Conservation (phyloP, 148 eudicot genomes). For the Spergularia bocconei region DNA sequence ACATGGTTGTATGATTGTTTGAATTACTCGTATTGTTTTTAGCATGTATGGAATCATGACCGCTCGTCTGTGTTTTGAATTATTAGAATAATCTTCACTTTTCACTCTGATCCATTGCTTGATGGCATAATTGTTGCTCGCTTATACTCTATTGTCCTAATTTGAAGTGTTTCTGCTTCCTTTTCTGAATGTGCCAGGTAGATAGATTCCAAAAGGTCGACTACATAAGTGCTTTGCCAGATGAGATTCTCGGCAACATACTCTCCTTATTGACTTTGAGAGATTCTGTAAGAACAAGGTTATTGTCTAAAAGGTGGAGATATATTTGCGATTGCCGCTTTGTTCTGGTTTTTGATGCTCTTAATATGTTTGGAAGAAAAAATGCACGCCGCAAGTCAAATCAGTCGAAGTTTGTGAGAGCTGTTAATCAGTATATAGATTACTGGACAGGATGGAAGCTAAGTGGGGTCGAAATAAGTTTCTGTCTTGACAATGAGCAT, state of each 20-base stretch:
- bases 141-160: too few species aligned
- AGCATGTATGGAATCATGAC: too few species aligned
- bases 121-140: too few species aligned
- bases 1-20: too few species aligned
- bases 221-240: constrained; percentile 10
- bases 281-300: constrained; percentile 4
- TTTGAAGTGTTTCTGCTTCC: too few species aligned
- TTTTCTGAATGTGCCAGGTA: too few species aligned
- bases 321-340: constrained; percentile 1
- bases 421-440: constrained; percentile 4
- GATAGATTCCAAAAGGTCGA: too few species aligned
- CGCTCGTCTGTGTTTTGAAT: too few species aligned
- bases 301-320: background rate
- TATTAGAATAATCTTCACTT: too few species aligned
- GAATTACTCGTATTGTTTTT: too few species aligned
- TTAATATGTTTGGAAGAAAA: constrained; percentile 4
- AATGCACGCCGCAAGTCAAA: too few species aligned
- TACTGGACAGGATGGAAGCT: background rate
- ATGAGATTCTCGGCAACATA: constrained; percentile 14
- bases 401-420: constrained; percentile 6
- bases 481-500: background rate
- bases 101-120: too few species aligned
- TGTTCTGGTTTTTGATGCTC: background rate
- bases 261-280: constrained; percentile 4
- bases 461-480: background rate